Conservation (phyloP, 805 yeast species). For the Zygosaccharomyces kombuchaensis region DNA sequence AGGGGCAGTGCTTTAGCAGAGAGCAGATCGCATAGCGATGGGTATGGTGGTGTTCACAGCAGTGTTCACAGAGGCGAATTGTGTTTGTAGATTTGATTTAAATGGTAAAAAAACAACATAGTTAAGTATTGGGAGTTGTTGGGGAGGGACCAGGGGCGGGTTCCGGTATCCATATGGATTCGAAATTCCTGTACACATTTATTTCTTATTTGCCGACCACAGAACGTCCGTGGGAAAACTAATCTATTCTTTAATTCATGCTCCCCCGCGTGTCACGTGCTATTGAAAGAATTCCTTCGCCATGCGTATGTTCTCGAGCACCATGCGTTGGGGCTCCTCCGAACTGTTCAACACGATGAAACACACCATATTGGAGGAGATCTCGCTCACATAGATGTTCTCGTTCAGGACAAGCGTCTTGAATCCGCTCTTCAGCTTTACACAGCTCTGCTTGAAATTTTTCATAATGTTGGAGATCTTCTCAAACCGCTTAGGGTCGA, state of each 20-base stretch:
- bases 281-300: constrained; percentile 51
- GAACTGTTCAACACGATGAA: constrained; percentile 52
- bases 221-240: no score
- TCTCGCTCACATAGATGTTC: constrained; percentile 46
- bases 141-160: no score
- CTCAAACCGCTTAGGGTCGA: constrained; percentile 92
- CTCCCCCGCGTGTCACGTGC: no score
- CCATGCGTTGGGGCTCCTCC: constrained; percentile 35
- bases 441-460: constrained; percentile 88
- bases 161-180: no score
- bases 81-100: not conserved
- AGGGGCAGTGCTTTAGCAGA: no score
- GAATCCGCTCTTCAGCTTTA: constrained; percentile 81
- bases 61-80: no score
- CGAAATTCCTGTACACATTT: no score
- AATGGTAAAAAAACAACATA: not conserved
- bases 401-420: constrained; percentile 69
- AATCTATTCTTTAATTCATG: no score
- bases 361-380: constrained; percentile 58
- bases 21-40: no score
- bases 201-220: no score
- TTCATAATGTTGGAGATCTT: constrained; percentile 91
- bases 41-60: no score
- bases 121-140: not conserved
- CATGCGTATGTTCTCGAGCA: constrained; percentile 53